Base-by-base conservation (phyloP, 768 basidiomycete genomes). In the Mycena sanguinolenta region DNA sequence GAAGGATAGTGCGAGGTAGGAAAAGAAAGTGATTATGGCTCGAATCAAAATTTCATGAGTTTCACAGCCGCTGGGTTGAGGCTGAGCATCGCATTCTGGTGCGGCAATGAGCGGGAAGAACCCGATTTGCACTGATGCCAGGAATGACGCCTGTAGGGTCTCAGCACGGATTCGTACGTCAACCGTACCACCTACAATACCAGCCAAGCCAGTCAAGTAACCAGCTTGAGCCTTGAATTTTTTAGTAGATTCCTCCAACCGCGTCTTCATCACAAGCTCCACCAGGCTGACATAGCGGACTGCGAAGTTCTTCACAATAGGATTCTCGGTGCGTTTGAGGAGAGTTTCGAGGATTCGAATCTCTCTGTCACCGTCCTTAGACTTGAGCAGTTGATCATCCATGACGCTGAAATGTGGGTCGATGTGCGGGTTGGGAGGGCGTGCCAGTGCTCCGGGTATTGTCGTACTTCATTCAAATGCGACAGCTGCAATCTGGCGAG, bases 1-100 rank as follows among this genome's bases (percentile, higher is more conserved):
- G 16, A 36, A 36, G 49, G 61, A 62, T 17, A 62, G 61, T 5
- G 61, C 46, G 14, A 62, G 50, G 17, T 62, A 62, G n/a, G 61
- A 9, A 28, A 62, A 62, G 49, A 62, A 62, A 9, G 2, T 25
- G 8, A 38, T 52, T 8, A 52, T 2, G 12, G 32, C 61, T 25
- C 49, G 34, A 21, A 52, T 14, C 3, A 62, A 27, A 25, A 50
- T 25, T 10, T 1, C 25, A 61, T 61, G 59, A 23, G 3, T 12
- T 32, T n/a, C 19, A 49, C 59, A 61, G 42, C 44, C 44, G 7
- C 14, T 30, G 28, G 44, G 44, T 23, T 49, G 61, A 8, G 61
- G 49, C 8, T 27, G 2, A 2, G 61, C 34, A 7, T 27, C 14
- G 19, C 61, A 62, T 27, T 62, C 61, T 21, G 61, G 61, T 32